These are phyloP conservation scores for Aspergillus sclerotialis DNA, from an alignment of 2,329 filamentous ascomycete genomes.

Conservation along the genomic window DNA sequence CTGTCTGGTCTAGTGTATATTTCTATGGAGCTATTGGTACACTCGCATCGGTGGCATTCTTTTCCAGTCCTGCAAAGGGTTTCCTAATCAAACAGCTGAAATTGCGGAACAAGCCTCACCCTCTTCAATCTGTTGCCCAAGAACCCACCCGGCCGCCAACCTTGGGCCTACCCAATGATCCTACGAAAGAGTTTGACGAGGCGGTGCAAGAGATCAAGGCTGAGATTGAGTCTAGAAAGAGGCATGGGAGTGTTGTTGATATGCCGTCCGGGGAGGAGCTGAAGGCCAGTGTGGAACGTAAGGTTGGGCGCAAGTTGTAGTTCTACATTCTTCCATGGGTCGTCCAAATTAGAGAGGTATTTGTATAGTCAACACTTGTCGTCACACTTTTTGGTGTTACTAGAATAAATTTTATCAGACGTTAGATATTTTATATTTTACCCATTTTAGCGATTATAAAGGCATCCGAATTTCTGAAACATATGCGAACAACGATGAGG, in stretches of 20 bases:
- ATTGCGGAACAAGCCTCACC: conserved; percentile 40
- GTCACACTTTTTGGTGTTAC: background rate
- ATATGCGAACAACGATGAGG: too few relatives aligned
- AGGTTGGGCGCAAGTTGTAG: conserved; percentile 41
- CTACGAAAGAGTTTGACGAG: conserved; percentile 67
- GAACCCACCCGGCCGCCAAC: conserved; percentile 59
- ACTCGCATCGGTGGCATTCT: conserved; percentile 60
- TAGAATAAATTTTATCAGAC: too few relatives aligned
- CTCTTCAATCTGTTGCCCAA: conserved; percentile 45
- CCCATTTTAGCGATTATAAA: too few relatives aligned
- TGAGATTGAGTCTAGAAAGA: conserved; percentile 60
- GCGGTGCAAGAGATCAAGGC: conserved; percentile 66
- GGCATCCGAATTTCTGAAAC: too few relatives aligned
- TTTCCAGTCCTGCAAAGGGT: conserved; percentile 68
- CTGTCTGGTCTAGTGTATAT: conserved; percentile 78
- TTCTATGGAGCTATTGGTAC: conserved; percentile 76
- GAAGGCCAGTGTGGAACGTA: conserved; percentile 45
- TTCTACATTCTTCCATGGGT: conserved; percentile 1
- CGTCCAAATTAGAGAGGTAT: too few relatives aligned
- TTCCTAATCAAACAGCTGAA: conserved; percentile 54
- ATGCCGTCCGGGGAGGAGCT: conserved; percentile 45
- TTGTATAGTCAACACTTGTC: background rate
- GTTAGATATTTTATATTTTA: too few relatives aligned
- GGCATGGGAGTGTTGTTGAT: conserved; percentile 37
- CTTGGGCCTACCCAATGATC: conserved; percentile 72